A percentile compares a stretch with the other conserved stretches of the same genome.
phyloP scores from a whole-genome alignment of 331 rosid species.

The Malus hybrid region DNA sequence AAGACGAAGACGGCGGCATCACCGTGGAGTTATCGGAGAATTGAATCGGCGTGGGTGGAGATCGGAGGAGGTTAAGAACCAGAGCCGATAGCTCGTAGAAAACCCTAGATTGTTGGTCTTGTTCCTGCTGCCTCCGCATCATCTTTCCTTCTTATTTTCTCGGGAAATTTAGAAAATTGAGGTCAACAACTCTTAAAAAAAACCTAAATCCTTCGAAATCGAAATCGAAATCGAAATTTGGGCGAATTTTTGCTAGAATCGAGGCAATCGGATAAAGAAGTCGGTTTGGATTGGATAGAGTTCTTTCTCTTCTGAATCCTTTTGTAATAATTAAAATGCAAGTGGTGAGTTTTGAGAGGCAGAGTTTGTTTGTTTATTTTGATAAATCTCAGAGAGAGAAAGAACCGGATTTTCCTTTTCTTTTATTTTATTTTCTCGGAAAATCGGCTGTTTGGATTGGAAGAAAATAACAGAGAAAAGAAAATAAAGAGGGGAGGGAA shows the following conservation, averaged over 20 bases:
- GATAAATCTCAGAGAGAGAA: not conserved
- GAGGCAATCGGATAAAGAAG: slow-evolving; percentile 42
- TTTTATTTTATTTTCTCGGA: not conserved
- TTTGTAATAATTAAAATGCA: not conserved
- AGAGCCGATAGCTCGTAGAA: slow-evolving; percentile 62
- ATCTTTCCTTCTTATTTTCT: not conserved
- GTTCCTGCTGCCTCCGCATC: not conserved
- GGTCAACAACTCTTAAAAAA: not conserved
- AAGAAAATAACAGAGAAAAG: not conserved
- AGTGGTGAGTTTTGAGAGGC: slow-evolving; percentile 23
- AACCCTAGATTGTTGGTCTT: slow-evolving; percentile 52
- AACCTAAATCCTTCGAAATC: not conserved
- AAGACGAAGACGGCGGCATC: slow-evolving; percentile 2
- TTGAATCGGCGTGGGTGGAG: slow-evolving; percentile 45
- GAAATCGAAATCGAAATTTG: not conserved
- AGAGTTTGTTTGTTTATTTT: not conserved
- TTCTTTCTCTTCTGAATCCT: not conserved
- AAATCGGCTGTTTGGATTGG: not conserved
- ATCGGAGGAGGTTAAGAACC: slow-evolving; percentile 64
- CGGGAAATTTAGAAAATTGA: not conserved
- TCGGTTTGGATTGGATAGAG: slow-evolving; percentile 12
- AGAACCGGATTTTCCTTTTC: not conserved
- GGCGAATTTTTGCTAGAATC: slow-evolving; percentile 1
- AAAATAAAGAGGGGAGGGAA: not conserved
- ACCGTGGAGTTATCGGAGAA: slow-evolving; percentile 34